These are phyloP conservation scores for Termitomyces sp. DNA, from an alignment of 768 basidiomycete genomes.

Conservation along the genomic window DNA sequence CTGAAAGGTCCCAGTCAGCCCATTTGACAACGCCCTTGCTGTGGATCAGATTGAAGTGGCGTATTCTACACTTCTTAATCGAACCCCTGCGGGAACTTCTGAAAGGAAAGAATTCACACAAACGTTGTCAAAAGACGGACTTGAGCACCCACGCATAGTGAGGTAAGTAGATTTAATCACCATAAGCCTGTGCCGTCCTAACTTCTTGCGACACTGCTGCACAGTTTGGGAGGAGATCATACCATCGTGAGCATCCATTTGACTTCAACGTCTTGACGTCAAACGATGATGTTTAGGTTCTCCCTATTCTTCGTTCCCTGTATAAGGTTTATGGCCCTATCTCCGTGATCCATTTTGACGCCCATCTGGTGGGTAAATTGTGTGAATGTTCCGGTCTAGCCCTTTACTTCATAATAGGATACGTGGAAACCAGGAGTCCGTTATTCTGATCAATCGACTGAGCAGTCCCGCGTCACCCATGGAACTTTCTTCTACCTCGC, in stretches of 20 bases:
- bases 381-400: background rate
- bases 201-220: background rate
- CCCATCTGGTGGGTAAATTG: conserved; percentile 34
- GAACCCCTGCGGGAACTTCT: conserved; percentile 37
- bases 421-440: conserved; percentile 45
- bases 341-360: conserved; percentile 84
- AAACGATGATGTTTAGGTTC: conserved; percentile 36
- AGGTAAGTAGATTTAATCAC: conserved; percentile 30
- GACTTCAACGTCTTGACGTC: background rate
- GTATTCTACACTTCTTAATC: conserved; percentile 70
- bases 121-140: conserved; percentile 51
- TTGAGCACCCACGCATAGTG: conserved; percentile 71
- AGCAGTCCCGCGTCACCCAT: conserved; percentile 71
- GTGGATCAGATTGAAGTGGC: conserved; percentile 87
- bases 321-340: conserved; percentile 78
- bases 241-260: conserved; percentile 54
- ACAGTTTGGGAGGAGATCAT: conserved; percentile 82
- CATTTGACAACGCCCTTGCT: conserved; percentile 81
- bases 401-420: conserved; percentile 36
- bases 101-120: conserved; percentile 33
- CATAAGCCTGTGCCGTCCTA: background rate
- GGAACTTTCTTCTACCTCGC: conserved; percentile 87
- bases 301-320: conserved; percentile 80
- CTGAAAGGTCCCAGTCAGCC: conserved; percentile 64
- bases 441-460: conserved; percentile 56